A percentile compares a stretch with the other conserved stretches of the same genome.
phyloP scores from a whole-genome alignment of 2,329 filamentous ascomycete genomes.

The Dothideomycetes sp. region DNA sequence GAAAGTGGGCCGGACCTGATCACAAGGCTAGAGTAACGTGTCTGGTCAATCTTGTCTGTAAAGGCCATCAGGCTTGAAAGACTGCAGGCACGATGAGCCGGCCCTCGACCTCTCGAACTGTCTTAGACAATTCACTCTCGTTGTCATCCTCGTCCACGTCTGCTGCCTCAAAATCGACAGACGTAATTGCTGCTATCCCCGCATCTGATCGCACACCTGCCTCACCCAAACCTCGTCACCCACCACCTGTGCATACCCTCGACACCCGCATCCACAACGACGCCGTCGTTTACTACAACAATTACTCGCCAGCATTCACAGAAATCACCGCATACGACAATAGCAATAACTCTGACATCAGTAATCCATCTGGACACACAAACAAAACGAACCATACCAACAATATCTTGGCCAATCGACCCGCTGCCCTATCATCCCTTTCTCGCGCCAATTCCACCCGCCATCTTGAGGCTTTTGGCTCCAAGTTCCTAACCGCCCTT shows the following conservation, averaged over 20 bases:
- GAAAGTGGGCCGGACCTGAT: too few relatives aligned
- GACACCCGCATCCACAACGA: not conserved
- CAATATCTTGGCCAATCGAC: not conserved
- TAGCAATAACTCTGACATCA: not conserved
- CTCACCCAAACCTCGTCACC: not conserved
- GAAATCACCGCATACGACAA: slow-evolving; percentile 7
- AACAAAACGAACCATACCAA: not conserved
- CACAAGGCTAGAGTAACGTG: too few relatives aligned
- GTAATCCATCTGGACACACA: too few relatives aligned
- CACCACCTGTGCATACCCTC: not conserved
- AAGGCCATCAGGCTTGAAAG: too few relatives aligned
- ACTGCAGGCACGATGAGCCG: too few relatives aligned
- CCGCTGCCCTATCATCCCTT: not conserved
- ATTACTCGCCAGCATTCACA: slow-evolving; percentile 6
- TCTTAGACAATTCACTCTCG: too few relatives aligned
- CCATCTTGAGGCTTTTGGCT: slow-evolving; percentile 7
- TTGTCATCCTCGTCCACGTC: too few relatives aligned
- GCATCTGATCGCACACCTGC: too few relatives aligned
- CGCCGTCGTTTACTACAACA: slow-evolving; percentile 5
- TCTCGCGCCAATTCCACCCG: slow-evolving; percentile 2
- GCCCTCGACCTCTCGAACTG: too few relatives aligned
- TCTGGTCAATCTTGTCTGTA: too few relatives aligned
- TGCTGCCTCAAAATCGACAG: too few relatives aligned
- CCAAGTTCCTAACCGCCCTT: slow-evolving; percentile 9
- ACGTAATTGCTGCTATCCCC: too few relatives aligned